These are phyloP conservation scores for Tremellales sp. DNA, from an alignment of 1,284 basidiomycete genomes.

Conservation along the genomic window DNA sequence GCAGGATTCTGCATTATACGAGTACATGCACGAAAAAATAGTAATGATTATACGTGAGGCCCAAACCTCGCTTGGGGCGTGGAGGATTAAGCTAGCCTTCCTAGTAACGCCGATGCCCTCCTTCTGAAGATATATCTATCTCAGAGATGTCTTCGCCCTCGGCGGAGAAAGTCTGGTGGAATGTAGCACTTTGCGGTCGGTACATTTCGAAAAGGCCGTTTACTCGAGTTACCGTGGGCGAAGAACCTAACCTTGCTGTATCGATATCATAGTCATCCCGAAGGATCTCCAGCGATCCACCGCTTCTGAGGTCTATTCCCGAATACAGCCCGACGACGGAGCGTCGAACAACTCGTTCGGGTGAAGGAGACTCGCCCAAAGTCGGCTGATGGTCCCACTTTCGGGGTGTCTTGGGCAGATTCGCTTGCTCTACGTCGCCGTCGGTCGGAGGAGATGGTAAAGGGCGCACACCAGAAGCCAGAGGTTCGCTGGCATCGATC, in stretches of 20 bases:
- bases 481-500: slow-evolving; percentile 12
- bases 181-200: slow-evolving; percentile 22
- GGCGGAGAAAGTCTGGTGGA: slow-evolving; percentile 23
- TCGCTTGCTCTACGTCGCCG: slow-evolving; percentile 1
- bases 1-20: no score
- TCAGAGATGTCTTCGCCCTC: slow-evolving; percentile 24
- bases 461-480: slow-evolving; percentile 19
- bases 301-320: slow-evolving; percentile 9
- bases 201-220: slow-evolving; percentile 3
- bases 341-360: slow-evolving; percentile 5
- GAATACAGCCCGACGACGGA: slow-evolving; percentile 14
- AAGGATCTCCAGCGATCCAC: slow-evolving; percentile 17
- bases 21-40: no score
- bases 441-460: slow-evolving; percentile 3
- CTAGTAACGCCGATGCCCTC: slow-evolving; percentile 13
- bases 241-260: slow-evolving; percentile 5
- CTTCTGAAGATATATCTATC: slow-evolving; percentile 15
- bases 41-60: no score
- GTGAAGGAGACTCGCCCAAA: slow-evolving; percentile 5
- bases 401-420: slow-evolving; percentile 13
- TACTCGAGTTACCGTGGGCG: slow-evolving; percentile 10
- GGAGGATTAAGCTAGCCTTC: no score
- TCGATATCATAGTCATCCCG: slow-evolving; percentile 12
- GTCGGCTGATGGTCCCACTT: slow-evolving; percentile 12
- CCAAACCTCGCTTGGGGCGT: no score